phyloP scores from a whole-genome alignment of 2,329 filamentous ascomycete genomes.

The Colletotrichum sp. region DNA sequence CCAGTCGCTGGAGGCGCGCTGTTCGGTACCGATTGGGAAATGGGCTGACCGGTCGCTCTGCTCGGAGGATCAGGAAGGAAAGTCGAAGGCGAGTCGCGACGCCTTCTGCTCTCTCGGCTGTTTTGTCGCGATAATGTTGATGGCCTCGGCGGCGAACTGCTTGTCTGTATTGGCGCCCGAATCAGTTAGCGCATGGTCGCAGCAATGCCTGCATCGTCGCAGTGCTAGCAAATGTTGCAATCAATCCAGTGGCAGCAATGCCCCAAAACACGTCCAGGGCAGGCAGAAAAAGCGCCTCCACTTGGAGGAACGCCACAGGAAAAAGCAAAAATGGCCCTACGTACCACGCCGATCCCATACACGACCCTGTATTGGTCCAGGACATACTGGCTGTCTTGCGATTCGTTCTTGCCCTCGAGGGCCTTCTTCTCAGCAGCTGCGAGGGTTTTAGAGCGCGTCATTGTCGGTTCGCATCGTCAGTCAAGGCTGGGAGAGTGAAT shows the following conservation, averaged over 20 bases:
- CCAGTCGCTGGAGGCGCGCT: background rate
- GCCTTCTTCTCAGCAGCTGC: slow-evolving; percentile 29
- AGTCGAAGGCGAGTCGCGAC: background rate
- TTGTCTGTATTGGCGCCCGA: slow-evolving; percentile 6
- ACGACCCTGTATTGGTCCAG: slow-evolving; percentile 40
- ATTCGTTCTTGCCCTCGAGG: slow-evolving; percentile 36
- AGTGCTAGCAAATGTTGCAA: slow-evolving; percentile 2
- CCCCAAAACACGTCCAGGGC: slow-evolving; percentile 4
- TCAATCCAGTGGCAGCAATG: slow-evolving; percentile 2
- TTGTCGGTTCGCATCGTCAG: slow-evolving; percentile 21
- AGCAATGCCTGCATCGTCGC: slow-evolving; percentile 8
- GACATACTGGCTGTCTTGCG: slow-evolving; percentile 50
- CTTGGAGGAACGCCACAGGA: slow-evolving; percentile 13
- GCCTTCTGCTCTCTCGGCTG: background rate
- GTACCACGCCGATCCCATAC: slow-evolving; percentile 43
- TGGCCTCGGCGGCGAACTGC: slow-evolving; percentile 18
- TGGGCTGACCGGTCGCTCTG: background rate
- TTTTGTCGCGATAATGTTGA: background rate
- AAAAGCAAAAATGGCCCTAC: slow-evolving; percentile 26
- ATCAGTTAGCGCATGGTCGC: slow-evolving; percentile 14
- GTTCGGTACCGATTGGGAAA: background rate
- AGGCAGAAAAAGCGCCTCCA: background rate
- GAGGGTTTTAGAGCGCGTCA: slow-evolving; percentile 33
- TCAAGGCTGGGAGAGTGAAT: background rate
- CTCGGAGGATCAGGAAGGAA: background rate